A percentile compares a stretch with the other conserved stretches of the same genome.
Conservation (phyloP, 257 asterid species). For the Salvia rosmarinus region DNA sequence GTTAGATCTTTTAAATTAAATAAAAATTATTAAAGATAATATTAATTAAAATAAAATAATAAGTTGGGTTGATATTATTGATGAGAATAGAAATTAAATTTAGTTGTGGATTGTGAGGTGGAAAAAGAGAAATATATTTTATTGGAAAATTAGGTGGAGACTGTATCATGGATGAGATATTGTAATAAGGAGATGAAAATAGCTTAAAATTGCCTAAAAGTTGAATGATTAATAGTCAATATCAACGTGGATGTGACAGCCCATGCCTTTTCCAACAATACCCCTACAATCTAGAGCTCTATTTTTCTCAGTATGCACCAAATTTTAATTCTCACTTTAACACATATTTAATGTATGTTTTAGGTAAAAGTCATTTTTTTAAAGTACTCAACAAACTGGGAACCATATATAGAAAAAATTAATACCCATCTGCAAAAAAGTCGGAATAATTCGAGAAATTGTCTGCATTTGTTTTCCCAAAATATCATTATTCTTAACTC, state of each 20-base stretch:
- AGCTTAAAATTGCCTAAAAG: not conserved
- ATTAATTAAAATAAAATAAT: too few relatives aligned
- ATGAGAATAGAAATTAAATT: too few relatives aligned
- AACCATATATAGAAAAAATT: not conserved
- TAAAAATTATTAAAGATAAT: too few relatives aligned
- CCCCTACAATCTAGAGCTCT: not conserved
- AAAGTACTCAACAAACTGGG: not conserved
- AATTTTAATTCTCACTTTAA: not conserved
- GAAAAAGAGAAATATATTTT: too few relatives aligned
- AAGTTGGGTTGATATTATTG: too few relatives aligned
- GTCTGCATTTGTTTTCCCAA: not conserved
- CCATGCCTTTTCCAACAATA: constrained; percentile 1
- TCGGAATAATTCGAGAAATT: not conserved
- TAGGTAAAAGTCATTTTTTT: not conserved
- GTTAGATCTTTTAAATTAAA: too few relatives aligned
- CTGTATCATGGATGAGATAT: too few relatives aligned
- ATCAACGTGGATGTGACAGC: not conserved
- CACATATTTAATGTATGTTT: not conserved
- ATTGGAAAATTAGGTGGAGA: too few relatives aligned
- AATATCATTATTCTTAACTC: not conserved
- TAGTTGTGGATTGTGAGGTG: too few relatives aligned
- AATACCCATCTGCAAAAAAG: not conserved
- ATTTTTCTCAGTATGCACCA: not conserved
- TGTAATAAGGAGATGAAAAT: not conserved
- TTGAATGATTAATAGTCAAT: not conserved